A percentile compares a stretch with the other conserved stretches of the same genome.
Evolutionary conservation across 805 yeast genomes (phyloP).

Genomic region (Candida ascalaphidarum): DNA sequence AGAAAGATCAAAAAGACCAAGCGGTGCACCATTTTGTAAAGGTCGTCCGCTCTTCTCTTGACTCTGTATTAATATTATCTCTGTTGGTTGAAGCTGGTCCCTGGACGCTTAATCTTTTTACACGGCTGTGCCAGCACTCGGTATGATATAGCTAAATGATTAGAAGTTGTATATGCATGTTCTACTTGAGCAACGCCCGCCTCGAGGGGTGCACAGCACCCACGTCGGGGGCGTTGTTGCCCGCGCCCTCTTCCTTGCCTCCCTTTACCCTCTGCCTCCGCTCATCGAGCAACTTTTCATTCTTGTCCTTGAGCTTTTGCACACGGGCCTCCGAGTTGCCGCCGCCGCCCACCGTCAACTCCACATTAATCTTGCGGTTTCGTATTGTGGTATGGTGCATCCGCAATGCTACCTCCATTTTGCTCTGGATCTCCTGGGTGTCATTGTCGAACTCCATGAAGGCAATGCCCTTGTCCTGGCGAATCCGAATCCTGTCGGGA

Average conservation of each 20-base stretch:
- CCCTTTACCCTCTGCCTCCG: constrained; percentile 48
- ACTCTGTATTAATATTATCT: too few species aligned
- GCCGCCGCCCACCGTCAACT: constrained; percentile 97
- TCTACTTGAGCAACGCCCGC: constrained; percentile 36
- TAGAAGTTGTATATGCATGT: neutral
- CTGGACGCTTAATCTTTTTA: too few species aligned
- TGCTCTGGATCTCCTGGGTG: constrained; percentile 56
- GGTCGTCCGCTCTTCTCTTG: neutral
- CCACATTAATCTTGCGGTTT: constrained; percentile 83
- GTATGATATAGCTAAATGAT: too few species aligned
- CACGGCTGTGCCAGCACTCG: too few species aligned
- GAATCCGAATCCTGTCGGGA: constrained; percentile 71
- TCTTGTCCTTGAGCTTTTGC: constrained; percentile 68
- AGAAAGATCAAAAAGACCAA: constrained; percentile 23
- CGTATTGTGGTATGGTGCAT: constrained; percentile 71
- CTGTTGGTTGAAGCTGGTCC: too few species aligned
- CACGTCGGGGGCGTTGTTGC: constrained; percentile 14
- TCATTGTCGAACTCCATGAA: constrained; percentile 71
- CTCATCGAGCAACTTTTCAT: constrained; percentile 65
- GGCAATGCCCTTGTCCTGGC: constrained; percentile 86
- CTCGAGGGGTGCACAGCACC: constrained; percentile 59
- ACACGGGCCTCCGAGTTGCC: constrained; percentile 70
- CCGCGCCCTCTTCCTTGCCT: constrained; percentile 32
- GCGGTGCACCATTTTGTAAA: constrained; percentile 32
- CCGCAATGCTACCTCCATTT: constrained; percentile 77